Base-by-base conservation (phyloP, 306 rosid genomes). In the Prunus mongolica region DNA sequence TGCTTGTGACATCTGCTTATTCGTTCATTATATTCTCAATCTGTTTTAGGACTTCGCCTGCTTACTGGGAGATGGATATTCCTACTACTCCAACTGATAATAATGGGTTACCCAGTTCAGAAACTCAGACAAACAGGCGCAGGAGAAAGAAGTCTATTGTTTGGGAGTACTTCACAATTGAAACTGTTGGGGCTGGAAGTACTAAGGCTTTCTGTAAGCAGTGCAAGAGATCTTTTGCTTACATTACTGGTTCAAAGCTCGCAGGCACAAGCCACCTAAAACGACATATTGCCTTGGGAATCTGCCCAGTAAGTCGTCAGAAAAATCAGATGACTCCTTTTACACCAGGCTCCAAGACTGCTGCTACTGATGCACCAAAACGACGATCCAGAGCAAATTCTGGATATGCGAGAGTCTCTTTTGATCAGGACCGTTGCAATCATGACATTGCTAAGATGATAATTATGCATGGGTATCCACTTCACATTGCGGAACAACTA, bases 201-300 rank as follows among this genome's bases (percentile, higher is more conserved):
- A 65, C 76, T 32, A 89, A 76, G 81, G 98, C 97, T 25, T 88
- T 79, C 82, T 92, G 95, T 78, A 92, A 91, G 41, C 96, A 86
- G 67, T 92, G 97, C 88, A 87, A 80, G 16, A 91, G 87, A 65
- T 85, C 94, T 18, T 94, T 90, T 86, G 86, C 96, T 58, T 94
- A 94, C 80, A 88, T 94, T 49, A 87, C 84, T 61, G 91, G 93
- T 54, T 86, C 91, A 73, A 94, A 89, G 89, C 66, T 90, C 71
- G 83, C 92, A 24, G 97, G 98, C 72, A 94, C 98, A 38, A 94
- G 96, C 84, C 94, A 94, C 80, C 84, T 92, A 60, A 92, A 92
- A 64, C 89, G 94, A 52, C 97, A 92, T 77, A 94, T 92, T 75
- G 65, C 88, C 71, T 49, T 86, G 78, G 96, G 95, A 50, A 88